These are phyloP conservation scores for Amylostereum chailletii DNA, from an alignment of 1,284 basidiomycete species.

Conservation along the genomic window DNA sequence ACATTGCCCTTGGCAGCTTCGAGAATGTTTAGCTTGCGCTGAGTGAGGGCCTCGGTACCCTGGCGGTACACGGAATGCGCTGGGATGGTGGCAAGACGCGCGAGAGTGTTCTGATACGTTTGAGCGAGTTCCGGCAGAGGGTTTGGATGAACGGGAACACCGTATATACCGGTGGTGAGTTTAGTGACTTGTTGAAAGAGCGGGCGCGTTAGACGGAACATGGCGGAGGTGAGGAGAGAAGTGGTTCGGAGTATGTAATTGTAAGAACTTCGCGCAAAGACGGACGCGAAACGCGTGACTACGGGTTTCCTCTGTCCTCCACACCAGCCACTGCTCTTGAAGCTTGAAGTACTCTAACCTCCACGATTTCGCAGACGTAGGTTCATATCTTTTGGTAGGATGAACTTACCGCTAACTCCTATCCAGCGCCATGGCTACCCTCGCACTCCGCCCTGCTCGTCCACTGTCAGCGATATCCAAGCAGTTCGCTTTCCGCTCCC, in stretches of 20 bases:
- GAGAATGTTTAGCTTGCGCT: conserved; percentile 72
- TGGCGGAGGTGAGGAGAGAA: conserved; percentile 20
- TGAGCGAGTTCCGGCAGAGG: conserved; percentile 73
- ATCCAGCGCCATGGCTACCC: conserved; percentile 28
- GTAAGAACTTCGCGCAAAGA: background rate
- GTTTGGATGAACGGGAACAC: conserved; percentile 65
- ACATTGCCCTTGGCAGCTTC: conserved; percentile 63
- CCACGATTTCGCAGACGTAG: too few species aligned
- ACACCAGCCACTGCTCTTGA: background rate
- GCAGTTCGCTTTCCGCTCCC: conserved; percentile 24
- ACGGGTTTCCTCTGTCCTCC: too few species aligned
- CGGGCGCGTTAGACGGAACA: conserved; percentile 76
- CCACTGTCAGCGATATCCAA: conserved; percentile 27
- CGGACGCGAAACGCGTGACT: background rate
- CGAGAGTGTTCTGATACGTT: conserved; percentile 78
- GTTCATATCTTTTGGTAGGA: too few species aligned
- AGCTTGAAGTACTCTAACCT: background rate
- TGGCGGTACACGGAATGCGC: conserved; percentile 84
- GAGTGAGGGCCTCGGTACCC: conserved; percentile 82
- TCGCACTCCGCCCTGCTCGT: conserved; percentile 27
- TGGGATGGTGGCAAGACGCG: conserved; percentile 66
- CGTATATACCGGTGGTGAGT: conserved; percentile 73
- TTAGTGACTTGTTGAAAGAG: conserved; percentile 60
- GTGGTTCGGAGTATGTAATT: background rate
- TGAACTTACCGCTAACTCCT: background rate